phyloP scores from a whole-genome alignment of 352 stramenopile species.

The Globisporangium echinulatum region DNA sequence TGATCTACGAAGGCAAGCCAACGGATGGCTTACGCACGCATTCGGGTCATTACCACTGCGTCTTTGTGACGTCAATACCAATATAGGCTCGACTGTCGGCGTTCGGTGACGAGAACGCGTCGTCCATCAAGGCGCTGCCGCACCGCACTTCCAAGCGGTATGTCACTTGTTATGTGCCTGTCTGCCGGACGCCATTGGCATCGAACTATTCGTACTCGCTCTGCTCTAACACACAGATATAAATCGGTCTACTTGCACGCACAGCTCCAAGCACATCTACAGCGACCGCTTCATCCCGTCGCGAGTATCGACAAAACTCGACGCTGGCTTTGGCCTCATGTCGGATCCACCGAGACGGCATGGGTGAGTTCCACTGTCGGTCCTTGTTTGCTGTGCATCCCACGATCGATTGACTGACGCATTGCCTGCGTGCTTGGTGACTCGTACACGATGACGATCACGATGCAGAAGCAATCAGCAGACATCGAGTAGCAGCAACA shows the following conservation, averaged over 20 bases:
- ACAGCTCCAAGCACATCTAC: slow-evolving; percentile 77
- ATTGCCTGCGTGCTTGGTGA: too few relatives aligned
- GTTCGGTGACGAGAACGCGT: slow-evolving; percentile 26
- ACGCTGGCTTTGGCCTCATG: slow-evolving; percentile 61
- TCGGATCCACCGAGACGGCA: slow-evolving; percentile 33
- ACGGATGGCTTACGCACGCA: not conserved
- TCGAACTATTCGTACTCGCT: not conserved
- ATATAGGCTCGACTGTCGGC: slow-evolving; percentile 23
- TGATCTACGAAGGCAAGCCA: slow-evolving; percentile 5
- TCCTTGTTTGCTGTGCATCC: too few relatives aligned
- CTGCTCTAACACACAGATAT: not conserved
- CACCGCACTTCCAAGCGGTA: slow-evolving; percentile 54
- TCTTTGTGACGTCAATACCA: not conserved
- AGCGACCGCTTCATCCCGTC: slow-evolving; percentile 86
- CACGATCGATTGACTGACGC: too few relatives aligned
- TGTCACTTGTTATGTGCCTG: not conserved
- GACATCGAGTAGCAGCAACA: slow-evolving; percentile 12
- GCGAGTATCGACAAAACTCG: slow-evolving; percentile 60
- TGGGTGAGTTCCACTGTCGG: slow-evolving; percentile 5
- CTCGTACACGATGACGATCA: not conserved
- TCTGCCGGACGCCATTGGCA: too few relatives aligned
- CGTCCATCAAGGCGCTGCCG: slow-evolving; percentile 21
- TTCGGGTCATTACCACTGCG: not conserved
- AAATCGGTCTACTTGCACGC: too few relatives aligned
- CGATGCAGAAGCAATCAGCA: slow-evolving; percentile 10